These are phyloP conservation scores for Sesbania bispinosa DNA, from an alignment of 306 rosid genomes.

Conservation along the genomic window DNA sequence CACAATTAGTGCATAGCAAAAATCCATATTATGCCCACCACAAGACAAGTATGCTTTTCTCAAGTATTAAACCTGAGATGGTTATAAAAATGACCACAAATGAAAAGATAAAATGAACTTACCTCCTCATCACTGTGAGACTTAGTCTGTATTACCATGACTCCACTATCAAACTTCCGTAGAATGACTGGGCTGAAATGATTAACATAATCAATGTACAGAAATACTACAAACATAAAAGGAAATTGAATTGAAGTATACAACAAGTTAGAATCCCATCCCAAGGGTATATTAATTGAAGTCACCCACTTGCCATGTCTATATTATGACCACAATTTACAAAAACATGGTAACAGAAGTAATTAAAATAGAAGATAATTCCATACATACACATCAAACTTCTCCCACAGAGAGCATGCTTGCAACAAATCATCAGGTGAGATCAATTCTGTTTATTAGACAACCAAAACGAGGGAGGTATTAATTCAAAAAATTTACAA, in stretches of 20 bases:
- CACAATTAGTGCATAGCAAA: background rate
- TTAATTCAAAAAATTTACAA: background rate
- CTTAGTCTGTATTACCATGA: slow-evolving; percentile 93
- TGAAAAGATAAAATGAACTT: background rate
- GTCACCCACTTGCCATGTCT: slow-evolving; percentile 6
- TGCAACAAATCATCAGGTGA: slow-evolving; percentile 95
- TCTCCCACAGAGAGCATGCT: slow-evolving; percentile 97
- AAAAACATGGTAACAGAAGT: slow-evolving; percentile 12
- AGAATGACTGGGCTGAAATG: slow-evolving; percentile 70
- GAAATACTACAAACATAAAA: background rate
- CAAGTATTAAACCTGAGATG: background rate
- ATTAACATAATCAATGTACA: slow-evolving; percentile 1
- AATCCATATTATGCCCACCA: background rate
- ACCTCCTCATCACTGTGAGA: slow-evolving; percentile 94
- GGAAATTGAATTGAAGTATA: background rate
- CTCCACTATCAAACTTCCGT: slow-evolving; percentile 97
- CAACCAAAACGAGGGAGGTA: slow-evolving; percentile 27
- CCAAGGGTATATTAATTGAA: background rate
- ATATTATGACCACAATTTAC: slow-evolving; percentile 13
- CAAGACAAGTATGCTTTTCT: background rate
- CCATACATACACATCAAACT: slow-evolving; percentile 85
- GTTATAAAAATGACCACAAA: background rate
- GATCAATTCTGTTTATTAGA: slow-evolving; percentile 69
- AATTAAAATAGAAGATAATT: slow-evolving; percentile 18
- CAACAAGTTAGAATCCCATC: slow-evolving; percentile 11